phyloP scores from a whole-genome alignment of 768 basidiomycete genomes.

The Leccinum arenicola region DNA sequence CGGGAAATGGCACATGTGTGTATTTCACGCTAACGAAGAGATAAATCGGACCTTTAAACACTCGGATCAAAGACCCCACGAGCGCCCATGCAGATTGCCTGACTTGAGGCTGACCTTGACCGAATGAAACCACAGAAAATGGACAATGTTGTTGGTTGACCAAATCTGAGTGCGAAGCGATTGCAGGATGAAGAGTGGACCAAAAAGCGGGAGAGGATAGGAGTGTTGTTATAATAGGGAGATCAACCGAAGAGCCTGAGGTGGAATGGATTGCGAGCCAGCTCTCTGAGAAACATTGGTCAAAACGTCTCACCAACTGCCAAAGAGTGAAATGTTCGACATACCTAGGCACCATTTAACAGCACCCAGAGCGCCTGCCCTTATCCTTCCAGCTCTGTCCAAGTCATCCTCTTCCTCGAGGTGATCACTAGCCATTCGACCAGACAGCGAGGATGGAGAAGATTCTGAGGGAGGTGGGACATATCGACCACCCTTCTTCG shows the following conservation, averaged over 20 bases:
- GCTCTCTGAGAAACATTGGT: slow-evolving; percentile 13
- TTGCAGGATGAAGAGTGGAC: slow-evolving; percentile 52
- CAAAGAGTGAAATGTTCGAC: slow-evolving; percentile 22
- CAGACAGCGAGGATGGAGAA: slow-evolving; percentile 19
- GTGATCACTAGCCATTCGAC: slow-evolving; percentile 25
- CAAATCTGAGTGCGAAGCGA: slow-evolving; percentile 34
- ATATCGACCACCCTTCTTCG: slow-evolving; percentile 32
- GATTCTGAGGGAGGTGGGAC: slow-evolving; percentile 33
- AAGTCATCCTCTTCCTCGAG: slow-evolving; percentile 60
- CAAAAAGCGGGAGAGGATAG: slow-evolving; percentile 48
- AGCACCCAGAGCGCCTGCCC: slow-evolving; percentile 66
- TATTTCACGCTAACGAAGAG: background rate
- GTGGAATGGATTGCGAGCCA: slow-evolving; percentile 9
- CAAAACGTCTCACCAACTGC: slow-evolving; percentile 2
- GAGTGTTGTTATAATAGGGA: slow-evolving; percentile 2
- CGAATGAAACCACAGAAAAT: slow-evolving; percentile 36
- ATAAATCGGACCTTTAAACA: slow-evolving; percentile 42
- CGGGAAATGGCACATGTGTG: background rate
- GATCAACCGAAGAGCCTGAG: background rate
- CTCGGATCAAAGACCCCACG: slow-evolving; percentile 43
- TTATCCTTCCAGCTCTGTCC: slow-evolving; percentile 68
- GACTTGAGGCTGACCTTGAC: slow-evolving; percentile 65
- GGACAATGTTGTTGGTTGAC: slow-evolving; percentile 32
- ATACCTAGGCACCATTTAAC: slow-evolving; percentile 62
- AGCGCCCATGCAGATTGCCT: slow-evolving; percentile 69